These are phyloP conservation scores for Stipa capillata DNA, from an alignment of 176 grass and related monocot species.

Conservation along the genomic window DNA sequence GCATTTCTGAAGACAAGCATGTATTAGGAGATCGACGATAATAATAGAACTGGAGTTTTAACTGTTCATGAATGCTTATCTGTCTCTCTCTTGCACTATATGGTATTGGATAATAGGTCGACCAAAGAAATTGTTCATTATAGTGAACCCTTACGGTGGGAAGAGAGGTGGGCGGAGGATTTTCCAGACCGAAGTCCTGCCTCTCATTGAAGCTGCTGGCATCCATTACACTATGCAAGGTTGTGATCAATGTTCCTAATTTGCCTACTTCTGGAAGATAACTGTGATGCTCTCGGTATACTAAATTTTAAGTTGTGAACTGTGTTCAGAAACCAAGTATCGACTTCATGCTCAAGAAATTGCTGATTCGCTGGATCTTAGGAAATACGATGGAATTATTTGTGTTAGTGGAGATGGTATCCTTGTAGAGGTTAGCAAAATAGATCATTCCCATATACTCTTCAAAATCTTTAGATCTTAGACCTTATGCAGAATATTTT, in stretches of 20 bases:
- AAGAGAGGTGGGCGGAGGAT: constrained; percentile 57
- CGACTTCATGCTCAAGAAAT: constrained; percentile 95
- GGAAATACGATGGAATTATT: constrained; percentile 82
- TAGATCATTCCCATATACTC: neutral
- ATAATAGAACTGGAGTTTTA: no score
- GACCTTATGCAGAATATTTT: neutral
- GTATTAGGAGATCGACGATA: neutral
- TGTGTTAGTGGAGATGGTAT: constrained; percentile 97
- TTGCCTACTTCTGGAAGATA: neutral
- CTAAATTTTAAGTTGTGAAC: constrained; percentile 11
- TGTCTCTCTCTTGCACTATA: constrained; percentile 8
- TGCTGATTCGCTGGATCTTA: constrained; percentile 55
- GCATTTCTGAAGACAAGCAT: neutral
- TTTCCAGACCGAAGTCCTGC: constrained; percentile 61
- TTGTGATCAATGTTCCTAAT: constrained; percentile 22
- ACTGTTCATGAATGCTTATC: constrained; percentile 13
- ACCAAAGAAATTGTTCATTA: constrained; percentile 75
- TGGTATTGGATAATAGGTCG: constrained; percentile 43
- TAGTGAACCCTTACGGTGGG: constrained; percentile 95
- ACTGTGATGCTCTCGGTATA: neutral
- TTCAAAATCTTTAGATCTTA: neutral
- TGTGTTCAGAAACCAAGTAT: constrained; percentile 71
- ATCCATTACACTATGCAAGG: constrained; percentile 80
- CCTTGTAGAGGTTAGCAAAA: constrained; percentile 80
- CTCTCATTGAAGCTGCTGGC: constrained; percentile 70